Conservation (phyloP, 2,329 filamentous ascomycete genomes). For the Penicillium sp. region DNA sequence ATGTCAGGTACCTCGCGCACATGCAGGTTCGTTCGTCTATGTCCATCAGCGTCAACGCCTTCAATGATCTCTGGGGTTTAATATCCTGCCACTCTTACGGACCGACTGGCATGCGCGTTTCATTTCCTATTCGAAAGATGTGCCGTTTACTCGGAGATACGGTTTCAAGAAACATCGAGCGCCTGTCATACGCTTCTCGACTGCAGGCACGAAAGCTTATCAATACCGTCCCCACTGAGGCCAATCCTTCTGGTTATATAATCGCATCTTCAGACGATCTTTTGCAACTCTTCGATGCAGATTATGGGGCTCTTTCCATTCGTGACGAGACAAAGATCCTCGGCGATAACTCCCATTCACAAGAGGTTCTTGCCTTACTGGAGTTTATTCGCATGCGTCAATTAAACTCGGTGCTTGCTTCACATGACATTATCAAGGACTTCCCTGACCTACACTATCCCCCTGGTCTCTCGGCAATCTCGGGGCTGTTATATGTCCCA, state of each 20-base stretch:
- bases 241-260: constrained; percentile 86
- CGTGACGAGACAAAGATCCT: constrained; percentile 86
- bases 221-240: constrained; percentile 78
- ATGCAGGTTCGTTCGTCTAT: constrained; percentile 94
- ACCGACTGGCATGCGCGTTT: constrained; percentile 80
- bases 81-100: constrained; percentile 88
- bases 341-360: constrained; percentile 71
- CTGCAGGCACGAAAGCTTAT: constrained; percentile 85
- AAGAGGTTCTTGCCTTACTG: constrained; percentile 79
- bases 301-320: constrained; percentile 83
- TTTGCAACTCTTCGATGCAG: constrained; percentile 79
- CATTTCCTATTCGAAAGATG: constrained; percentile 90
- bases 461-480: constrained; percentile 76
- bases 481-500: constrained; percentile 79
- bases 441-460: constrained; percentile 80
- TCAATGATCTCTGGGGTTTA: constrained; percentile 81
- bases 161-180: constrained; percentile 82
- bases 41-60: constrained; percentile 90
- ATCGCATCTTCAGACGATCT: constrained; percentile 86
- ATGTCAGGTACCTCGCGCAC: constrained; percentile 81
- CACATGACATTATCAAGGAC: constrained; percentile 72
- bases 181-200: constrained; percentile 80
- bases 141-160: constrained; percentile 84
- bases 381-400: constrained; percentile 79
- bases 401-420: constrained; percentile 73